Percentiles rank a stretch among this genome's conserved stretches.
Evolutionary conservation across 2,329 filamentous ascomycete genomes (phyloP).

Genomic region (Aspergillus intermedius): DNA sequence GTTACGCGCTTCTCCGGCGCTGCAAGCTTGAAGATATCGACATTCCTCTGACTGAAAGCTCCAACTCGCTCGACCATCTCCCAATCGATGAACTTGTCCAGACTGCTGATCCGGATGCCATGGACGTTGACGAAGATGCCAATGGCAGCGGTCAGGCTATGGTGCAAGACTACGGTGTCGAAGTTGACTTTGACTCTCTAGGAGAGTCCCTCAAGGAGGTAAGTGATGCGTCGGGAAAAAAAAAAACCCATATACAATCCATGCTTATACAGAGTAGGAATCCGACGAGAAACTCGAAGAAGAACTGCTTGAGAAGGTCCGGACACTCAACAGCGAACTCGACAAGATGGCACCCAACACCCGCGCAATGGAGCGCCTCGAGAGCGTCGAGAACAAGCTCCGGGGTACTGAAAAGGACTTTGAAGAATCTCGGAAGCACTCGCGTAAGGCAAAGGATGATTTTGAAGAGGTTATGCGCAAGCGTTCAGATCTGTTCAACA

Average conservation of each 20-base stretch:
- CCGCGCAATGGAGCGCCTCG: constrained; percentile 85
- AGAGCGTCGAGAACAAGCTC: constrained; percentile 75
- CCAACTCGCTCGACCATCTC: constrained; percentile 66
- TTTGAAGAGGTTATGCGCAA: constrained; percentile 77
- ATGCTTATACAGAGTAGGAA: constrained; percentile 43
- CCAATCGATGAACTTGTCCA: constrained; percentile 80
- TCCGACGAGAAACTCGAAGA: constrained; percentile 67
- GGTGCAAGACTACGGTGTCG: constrained; percentile 85
- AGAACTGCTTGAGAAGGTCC: constrained; percentile 69
- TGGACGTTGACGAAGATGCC: constrained; percentile 79
- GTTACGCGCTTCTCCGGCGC: constrained; percentile 76
- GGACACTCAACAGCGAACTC: constrained; percentile 66
- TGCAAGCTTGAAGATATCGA: constrained; percentile 93
- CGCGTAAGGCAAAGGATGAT: constrained; percentile 68
- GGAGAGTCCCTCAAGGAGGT: constrained; percentile 77
- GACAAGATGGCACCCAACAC: constrained; percentile 97
- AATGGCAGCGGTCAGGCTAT: constrained; percentile 40
- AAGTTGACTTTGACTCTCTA: constrained; percentile 75
- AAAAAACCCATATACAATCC: too few relatives aligned
- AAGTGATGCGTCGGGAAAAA: constrained; percentile 38
- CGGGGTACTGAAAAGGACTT: constrained; percentile 83
- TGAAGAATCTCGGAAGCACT: constrained; percentile 69
- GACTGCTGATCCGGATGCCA: constrained; percentile 69
- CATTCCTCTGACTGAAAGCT: constrained; percentile 69
- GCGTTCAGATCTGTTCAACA: constrained; percentile 87